A percentile compares a stretch with the other conserved stretches of the same genome.
Evolutionary conservation across 2,329 filamentous ascomycete species (phyloP).

Genomic region (Graphilbum sp.): DNA sequence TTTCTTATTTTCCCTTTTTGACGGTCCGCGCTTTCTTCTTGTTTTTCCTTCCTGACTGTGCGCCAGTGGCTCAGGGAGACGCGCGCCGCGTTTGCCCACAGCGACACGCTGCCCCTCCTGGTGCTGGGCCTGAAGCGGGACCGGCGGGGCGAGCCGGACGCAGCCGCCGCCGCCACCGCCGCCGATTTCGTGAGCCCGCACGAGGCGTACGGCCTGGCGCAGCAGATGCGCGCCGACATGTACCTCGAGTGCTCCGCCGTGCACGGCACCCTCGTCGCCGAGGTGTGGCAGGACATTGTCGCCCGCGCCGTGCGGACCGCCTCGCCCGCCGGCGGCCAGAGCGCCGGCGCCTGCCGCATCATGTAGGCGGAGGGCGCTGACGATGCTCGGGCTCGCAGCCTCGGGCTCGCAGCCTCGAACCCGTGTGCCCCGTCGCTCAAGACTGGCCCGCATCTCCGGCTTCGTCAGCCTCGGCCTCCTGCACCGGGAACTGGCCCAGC

Average conservation of each 20-base stretch:
- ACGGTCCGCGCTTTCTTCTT: no score
- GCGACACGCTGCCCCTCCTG: conserved; percentile 34
- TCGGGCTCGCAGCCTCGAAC: no score
- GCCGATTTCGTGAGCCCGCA: conserved; percentile 46
- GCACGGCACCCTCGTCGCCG: conserved; percentile 39
- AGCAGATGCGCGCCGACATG: conserved; percentile 42
- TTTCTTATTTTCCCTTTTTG: no score
- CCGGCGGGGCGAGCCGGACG: conserved; percentile 38
- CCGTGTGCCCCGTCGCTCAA: no score
- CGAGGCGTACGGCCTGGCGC: conserved; percentile 39
- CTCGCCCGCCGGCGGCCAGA: conserved; percentile 31
- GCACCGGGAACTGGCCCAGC: conserved; percentile 34
- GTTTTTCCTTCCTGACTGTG: no score
- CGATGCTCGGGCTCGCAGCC: not conserved
- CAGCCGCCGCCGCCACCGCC: conserved; percentile 43
- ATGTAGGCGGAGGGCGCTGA: conserved; percentile 21
- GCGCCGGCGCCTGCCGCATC: conserved; percentile 34
- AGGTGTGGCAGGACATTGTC: conserved; percentile 45
- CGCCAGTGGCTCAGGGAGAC: conserved; percentile 42
- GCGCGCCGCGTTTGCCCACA: conserved; percentile 27
- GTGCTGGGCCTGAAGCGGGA: conserved; percentile 46
- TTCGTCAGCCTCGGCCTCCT: conserved; percentile 17
- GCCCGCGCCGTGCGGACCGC: conserved; percentile 33
- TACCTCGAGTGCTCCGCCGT: conserved; percentile 48
- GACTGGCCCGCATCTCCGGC: no score